Evolutionary conservation across 1,284 basidiomycete genomes (phyloP), one percentile per base, ranked within the genome.

Genomic region (Fistulina hepatica): DNA sequence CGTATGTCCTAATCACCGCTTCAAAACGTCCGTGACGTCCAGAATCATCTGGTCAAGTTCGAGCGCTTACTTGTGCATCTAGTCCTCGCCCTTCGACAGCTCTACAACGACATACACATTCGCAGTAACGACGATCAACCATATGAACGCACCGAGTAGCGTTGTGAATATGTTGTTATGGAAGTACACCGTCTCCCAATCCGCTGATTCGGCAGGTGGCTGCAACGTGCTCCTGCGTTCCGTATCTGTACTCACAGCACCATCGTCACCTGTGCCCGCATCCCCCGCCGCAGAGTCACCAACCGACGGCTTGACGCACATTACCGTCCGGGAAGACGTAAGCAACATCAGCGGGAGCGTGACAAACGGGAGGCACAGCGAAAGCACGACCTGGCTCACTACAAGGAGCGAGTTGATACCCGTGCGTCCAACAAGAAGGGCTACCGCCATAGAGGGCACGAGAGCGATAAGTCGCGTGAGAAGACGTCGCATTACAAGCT

Each of bases 301-400:
- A n/a, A n/a, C n/a, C n/a, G n/a, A n/a, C n/a, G n/a, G n/a, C n/a
- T n/a, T n/a, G 13, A 31, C 13, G 13, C 15, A 31, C 86, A 91
- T 91, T 44, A 88, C 65, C 9, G 65, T 56, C 43, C 73, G 72
- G 4, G 68, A 76, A 2, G 78, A 76, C 8, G 85, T 88, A 47
- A 88, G 67, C 50, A 68, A 86, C 23, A 93, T 63, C 35, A 92
- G 69, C 1, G 89, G 89, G 48, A 89, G 69, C 13, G 79, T 72
- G 54, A 92, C 73, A 55, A 92, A 94, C 0, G 93, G 94, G 12
- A 97, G 72, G 4, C 91, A 77, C 51, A 97, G 75, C 28, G 81
- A 83, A 16, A 98, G 70, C 7, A 82, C 72, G 36, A 94, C 92
- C 60, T 97, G 94, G 9, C 80, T 90, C 1, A 74, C 80, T 33